These are phyloP conservation scores for Hygrocybe coccinea DNA, from an alignment of 768 basidiomycete species.

Conservation along the genomic window DNA sequence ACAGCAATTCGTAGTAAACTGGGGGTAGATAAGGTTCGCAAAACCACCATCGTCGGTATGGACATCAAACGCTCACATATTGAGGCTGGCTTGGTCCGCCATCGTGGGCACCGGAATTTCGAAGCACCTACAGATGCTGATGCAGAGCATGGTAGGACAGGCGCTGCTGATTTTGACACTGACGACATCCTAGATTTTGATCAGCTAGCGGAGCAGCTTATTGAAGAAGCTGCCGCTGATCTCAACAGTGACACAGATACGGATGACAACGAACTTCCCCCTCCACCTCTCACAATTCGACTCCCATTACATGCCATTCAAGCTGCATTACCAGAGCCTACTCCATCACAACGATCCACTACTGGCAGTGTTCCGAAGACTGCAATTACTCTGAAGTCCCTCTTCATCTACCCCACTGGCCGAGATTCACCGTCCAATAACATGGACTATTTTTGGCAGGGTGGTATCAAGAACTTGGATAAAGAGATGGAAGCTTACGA, in stretches of 20 bases:
- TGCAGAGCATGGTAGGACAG: background rate
- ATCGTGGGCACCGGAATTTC: slow-evolving; percentile 7
- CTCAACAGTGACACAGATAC: background rate
- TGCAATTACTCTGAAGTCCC: slow-evolving; percentile 1
- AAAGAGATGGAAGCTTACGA: slow-evolving; percentile 17
- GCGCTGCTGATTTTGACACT: background rate
- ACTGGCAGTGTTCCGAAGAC: background rate
- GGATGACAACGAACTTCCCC: background rate
- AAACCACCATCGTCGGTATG: slow-evolving; percentile 17
- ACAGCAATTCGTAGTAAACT: slow-evolving; percentile 15
- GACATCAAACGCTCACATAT: slow-evolving; percentile 17
- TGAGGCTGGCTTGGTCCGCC: slow-evolving; percentile 10
- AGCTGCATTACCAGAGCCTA: background rate
- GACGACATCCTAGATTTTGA: background rate
- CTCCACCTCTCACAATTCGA: background rate
- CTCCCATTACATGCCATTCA: background rate
- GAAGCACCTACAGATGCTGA: background rate
- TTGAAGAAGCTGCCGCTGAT: background rate
- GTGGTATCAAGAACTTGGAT: slow-evolving; percentile 16
- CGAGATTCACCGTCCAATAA: slow-evolving; percentile 1
- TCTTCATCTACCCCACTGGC: slow-evolving; percentile 10
- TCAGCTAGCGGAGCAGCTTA: background rate
- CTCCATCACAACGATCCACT: background rate
- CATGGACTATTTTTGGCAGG: slow-evolving; percentile 15
- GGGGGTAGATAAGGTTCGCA: slow-evolving; percentile 16